Evolutionary conservation across 441 rosid genomes (phyloP), one percentile per base, ranked within the genome.

Genomic region (Pelargonium myrrhifolium): DNA sequence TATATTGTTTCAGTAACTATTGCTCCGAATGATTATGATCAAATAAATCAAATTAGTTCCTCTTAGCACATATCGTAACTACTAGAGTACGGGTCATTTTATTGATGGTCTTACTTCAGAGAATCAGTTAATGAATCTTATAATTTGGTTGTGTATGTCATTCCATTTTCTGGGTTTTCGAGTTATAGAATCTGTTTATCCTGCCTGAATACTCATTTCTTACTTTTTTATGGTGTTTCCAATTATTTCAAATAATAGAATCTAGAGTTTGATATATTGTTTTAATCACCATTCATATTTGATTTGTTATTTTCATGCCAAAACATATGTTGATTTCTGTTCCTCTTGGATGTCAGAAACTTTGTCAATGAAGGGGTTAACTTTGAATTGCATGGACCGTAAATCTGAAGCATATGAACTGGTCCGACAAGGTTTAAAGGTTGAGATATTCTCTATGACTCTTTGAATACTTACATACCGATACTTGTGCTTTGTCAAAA

Each of bases 361-460:
- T 28, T 79, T 95, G 77, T 90, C 99, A 0, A 95, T 95, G 99
- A 95, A 95, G 84, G 99, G 99, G 26, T 81, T 95, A 83, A 92
- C 97, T 6, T 82, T 95, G 63, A 95, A 95, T 80, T 95, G 99
- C 79, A 92, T 92, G 98, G 99, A 92, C 78, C 99, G 98, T 74
- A 95, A 95, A 83, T 73, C 88, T 64, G 98, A 95, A 81, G 99
- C 99, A 69, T 95, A 92, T 77, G 98, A 92, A 71, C 98, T 95
- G 75, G 99, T 95, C 69, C 82, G 99, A 65, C 85, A 83, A 21
- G 99, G 98, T 69, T 77, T 95, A 59, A 95, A 95, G 99, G 99
- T 92, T 71, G 9, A 39, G 49, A 65, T 69, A 47, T 61, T 67
- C 71, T 75, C 62, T 75, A 60, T 69, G 10, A 51, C 71, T n/a